Conservation (phyloP, 352 stramenopile species). For the Aphanomyces euteiches region DNA sequence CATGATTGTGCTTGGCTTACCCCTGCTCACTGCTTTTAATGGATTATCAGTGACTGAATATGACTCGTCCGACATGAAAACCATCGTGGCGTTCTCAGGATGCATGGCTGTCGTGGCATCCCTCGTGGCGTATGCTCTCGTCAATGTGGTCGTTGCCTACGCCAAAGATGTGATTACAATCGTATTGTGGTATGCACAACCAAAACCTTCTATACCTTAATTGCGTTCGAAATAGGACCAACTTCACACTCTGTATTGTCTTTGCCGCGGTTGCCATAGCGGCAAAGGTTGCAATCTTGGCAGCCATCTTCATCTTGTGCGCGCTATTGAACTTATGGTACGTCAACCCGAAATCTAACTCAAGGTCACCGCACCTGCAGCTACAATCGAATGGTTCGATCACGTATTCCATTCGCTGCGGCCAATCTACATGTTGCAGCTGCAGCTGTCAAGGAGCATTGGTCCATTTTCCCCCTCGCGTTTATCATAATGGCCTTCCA, state of each 20-base stretch:
- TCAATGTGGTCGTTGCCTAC: not conserved
- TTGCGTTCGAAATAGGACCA: no score
- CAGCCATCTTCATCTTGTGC: not conserved
- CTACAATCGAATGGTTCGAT: not conserved
- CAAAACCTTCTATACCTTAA: no score
- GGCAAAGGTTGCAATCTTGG: not conserved
- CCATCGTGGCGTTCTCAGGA: not conserved
- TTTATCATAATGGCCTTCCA: conserved; percentile 64
- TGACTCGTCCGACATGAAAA: not conserved
- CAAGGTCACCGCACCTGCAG: not conserved
- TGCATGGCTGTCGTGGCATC: not conserved
- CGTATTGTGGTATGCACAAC: no score
- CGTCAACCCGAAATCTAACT: not conserved
- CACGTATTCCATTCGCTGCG: conserved; percentile 67
- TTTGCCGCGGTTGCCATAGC: not conserved
- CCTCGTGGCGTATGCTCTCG: not conserved
- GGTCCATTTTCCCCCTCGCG: conserved; percentile 57
- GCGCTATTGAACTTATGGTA: not conserved
- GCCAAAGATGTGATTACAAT: not conserved
- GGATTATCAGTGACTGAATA: not conserved
- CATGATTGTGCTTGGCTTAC: not conserved
- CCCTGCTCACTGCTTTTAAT: not conserved
- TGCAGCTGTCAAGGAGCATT: conserved; percentile 63
- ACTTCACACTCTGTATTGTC: not conserved
- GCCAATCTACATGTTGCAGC: conserved; percentile 77